phyloP scores from a whole-genome alignment of 2,329 filamentous ascomycete species.

The Penicillium paneum region DNA sequence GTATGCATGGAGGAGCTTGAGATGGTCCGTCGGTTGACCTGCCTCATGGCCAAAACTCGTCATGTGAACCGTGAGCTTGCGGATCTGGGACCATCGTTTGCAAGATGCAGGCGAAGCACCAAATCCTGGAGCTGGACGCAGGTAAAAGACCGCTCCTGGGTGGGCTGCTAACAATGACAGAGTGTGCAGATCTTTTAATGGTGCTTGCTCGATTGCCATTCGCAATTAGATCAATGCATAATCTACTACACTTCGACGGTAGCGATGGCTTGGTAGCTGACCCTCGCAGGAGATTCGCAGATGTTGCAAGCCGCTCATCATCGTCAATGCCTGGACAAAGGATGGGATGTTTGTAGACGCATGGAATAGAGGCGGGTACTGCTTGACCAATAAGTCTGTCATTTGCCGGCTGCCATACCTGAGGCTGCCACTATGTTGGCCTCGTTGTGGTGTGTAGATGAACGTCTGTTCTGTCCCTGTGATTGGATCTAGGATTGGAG shows the following conservation, averaged over 20 bases:
- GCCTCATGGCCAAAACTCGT: constrained; percentile 62
- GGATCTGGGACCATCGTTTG: constrained; percentile 74
- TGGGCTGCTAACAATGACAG: constrained; percentile 73
- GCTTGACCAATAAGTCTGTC: constrained; percentile 75
- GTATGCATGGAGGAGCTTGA: constrained; percentile 78
- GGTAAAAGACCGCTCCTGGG: constrained; percentile 70
- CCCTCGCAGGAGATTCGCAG: constrained; percentile 74
- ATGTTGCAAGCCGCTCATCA: constrained; percentile 67
- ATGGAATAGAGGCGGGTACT: constrained; percentile 86
- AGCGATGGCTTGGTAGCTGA: constrained; percentile 65
- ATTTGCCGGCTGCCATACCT: constrained; percentile 79
- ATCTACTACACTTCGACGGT: constrained; percentile 75
- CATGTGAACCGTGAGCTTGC: constrained; percentile 68
- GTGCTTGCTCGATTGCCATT: constrained; percentile 73
- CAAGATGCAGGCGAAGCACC: constrained; percentile 70
- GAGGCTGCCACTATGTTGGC: constrained; percentile 47
- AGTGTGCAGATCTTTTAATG: constrained; percentile 62
- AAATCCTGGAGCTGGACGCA: constrained; percentile 71
- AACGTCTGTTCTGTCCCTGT: constrained; percentile 77
- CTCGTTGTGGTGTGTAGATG: constrained; percentile 71
- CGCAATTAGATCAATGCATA: constrained; percentile 84
- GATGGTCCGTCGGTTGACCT: constrained; percentile 63
- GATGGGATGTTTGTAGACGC: constrained; percentile 82
- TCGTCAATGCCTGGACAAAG: constrained; percentile 71
- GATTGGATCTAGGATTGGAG: constrained; percentile 74